phyloP scores from a whole-genome alignment of 2,329 filamentous ascomycete genomes.

The Diaporthe sp. region DNA sequence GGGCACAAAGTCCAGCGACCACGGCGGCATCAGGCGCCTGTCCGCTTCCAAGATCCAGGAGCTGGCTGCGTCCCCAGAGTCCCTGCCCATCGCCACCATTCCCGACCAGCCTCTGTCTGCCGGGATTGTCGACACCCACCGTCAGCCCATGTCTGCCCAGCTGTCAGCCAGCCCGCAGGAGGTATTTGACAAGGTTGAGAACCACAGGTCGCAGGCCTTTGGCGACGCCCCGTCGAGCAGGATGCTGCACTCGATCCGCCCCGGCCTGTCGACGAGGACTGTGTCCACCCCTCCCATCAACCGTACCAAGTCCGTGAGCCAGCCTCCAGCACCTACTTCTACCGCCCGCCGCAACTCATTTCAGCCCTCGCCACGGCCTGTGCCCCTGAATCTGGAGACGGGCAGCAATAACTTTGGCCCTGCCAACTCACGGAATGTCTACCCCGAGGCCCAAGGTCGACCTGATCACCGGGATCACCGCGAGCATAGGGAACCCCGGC shows the following conservation, averaged over 20 bases:
- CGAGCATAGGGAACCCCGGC: constrained; percentile 41
- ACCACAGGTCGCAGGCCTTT: constrained; percentile 30
- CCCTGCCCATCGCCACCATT: constrained; percentile 64
- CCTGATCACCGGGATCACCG: constrained; percentile 20
- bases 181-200: constrained; percentile 41
- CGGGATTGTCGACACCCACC: constrained; percentile 47
- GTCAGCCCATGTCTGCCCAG: constrained; percentile 47
- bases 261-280: constrained; percentile 47
- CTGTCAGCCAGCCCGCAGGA: constrained; percentile 40
- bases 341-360: constrained; percentile 61
- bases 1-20: constrained; percentile 45
- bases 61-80: constrained; percentile 66
- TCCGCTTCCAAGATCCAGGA: constrained; percentile 69
- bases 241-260: constrained; percentile 46
- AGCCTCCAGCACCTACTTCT: constrained; percentile 41
- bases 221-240: constrained; percentile 43
- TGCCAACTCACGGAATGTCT: constrained; percentile 29
- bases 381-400: constrained; percentile 56
- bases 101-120: constrained; percentile 51
- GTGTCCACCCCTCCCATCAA: constrained; percentile 64
- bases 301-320: constrained; percentile 47
- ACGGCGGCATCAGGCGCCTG: constrained; percentile 61
- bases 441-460: constrained; percentile 12
- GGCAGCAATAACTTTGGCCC: constrained; percentile 37
- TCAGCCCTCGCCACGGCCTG: constrained; percentile 55